Evolutionary conservation across 148 eudicot species (phyloP), one percentile per base, ranked within the genome.

Genomic region (Chenopodium berlandieri): DNA sequence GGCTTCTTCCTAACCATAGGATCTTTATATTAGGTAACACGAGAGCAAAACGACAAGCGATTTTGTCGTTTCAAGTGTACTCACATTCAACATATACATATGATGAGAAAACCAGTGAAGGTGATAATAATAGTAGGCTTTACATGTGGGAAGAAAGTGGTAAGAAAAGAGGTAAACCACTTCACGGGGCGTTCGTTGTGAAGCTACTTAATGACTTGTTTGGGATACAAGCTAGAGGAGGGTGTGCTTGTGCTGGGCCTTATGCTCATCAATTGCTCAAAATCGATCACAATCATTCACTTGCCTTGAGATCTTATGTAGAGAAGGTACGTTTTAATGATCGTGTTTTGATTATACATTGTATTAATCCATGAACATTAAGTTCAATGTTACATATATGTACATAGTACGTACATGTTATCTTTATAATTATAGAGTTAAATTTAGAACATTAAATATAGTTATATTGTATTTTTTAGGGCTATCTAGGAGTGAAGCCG

Each of bases 161-260:
- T 2, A 25, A 9, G 62, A 44, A 60, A 40, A 80, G 77, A 72
- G 82, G 77, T 5, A 89, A 85, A 73, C 90, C 91, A 9, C 86
- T 91, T 23, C 88, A 91, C 62, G 94, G 94, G 7, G 80, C 86
- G 40, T 91, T 89, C 44, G 80, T 89, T 2, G 91, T 89, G 4
- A 89, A 88, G 82, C 90, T 91, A 19, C 86, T 91, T 2, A 91
- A 87, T 76, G 92, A 91, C 78, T 86, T 91, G 69, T 91, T 91
- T 68, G 94, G 94, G 1, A 87, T 91, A 22, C 94, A 91, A 83
- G 92, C 94, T 32, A 84, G 94, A 52, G 94, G 92, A 22, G 94
- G 94, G 7, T 91, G 94, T 80, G 88, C 91, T 52, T 91, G 94
- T 79, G 94, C 94, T 10, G 94, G 92, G 13, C 92, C 94, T 5